Evolutionary conservation across 192 early-diverging fungal species (phyloP).

Genomic region (Coemansia sp.): DNA sequence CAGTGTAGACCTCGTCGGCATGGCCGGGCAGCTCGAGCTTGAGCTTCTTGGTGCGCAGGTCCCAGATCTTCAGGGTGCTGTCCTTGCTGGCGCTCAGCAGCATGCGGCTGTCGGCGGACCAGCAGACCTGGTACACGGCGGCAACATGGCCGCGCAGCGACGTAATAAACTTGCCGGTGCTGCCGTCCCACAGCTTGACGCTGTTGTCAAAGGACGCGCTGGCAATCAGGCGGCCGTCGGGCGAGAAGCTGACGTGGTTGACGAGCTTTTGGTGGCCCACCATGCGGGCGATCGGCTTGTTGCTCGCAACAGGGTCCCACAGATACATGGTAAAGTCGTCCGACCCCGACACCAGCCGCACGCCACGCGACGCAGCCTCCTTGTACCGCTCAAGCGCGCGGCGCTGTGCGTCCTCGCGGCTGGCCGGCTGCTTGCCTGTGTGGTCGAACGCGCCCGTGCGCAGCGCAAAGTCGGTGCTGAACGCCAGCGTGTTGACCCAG

Average conservation of each 20-base stretch:
- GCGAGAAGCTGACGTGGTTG: conserved; percentile 92
- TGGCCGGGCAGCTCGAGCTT: conserved; percentile 96
- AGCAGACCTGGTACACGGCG: conserved; percentile 94
- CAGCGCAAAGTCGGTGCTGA: conserved; percentile 87
- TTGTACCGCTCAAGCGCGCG: conserved; percentile 81
- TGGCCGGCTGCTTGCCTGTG: conserved; percentile 60
- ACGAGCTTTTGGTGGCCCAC: conserved; percentile 96
- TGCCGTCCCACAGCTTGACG: conserved; percentile 96
- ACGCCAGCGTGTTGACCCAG: conserved; percentile 93
- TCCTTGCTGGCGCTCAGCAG: conserved; percentile 88
- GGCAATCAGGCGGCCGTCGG: conserved; percentile 84
- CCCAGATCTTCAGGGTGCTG: conserved; percentile 93
- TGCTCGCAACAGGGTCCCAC: conserved; percentile 83
- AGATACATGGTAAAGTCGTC: conserved; percentile 98
- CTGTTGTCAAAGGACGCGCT: conserved; percentile 96
- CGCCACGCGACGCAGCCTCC: conserved; percentile 62
- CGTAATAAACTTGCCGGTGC: conserved; percentile 83
- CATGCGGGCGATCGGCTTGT: conserved; percentile 80
- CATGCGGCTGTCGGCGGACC: conserved; percentile 92
- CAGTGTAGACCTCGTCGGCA: conserved; percentile 90
- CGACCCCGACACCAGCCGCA: conserved; percentile 87
- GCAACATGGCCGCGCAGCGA: conserved; percentile 95
- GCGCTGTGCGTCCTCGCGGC: conserved; percentile 66
- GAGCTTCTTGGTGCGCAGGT: conserved; percentile 84
- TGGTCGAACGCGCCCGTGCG: conserved; percentile 92